Evolutionary conservation across 768 basidiomycete genomes (phyloP).

Genomic region (Astraeus odoratus): DNA sequence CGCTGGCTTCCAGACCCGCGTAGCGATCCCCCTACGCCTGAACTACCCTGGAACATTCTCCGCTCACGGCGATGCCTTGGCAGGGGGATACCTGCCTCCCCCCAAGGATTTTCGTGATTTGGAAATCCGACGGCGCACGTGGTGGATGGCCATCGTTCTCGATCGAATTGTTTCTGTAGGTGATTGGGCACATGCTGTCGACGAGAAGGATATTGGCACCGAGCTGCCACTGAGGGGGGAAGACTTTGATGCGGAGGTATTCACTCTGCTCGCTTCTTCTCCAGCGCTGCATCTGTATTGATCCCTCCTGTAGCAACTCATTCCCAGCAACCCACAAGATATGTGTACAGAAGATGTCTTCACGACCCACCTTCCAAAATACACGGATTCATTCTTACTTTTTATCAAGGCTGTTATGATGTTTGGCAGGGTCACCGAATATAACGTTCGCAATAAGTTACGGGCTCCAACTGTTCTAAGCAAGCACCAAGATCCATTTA

Average conservation of each 20-base stretch:
- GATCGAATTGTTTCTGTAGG: slow-evolving; percentile 77
- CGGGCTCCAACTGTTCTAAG: slow-evolving; percentile 59
- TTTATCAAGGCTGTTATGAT: slow-evolving; percentile 81
- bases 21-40: slow-evolving; percentile 72
- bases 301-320: slow-evolving; percentile 36
- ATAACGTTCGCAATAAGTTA: slow-evolving; percentile 69
- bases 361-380: slow-evolving; percentile 62
- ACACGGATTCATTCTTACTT: slow-evolving; percentile 77
- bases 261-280: slow-evolving; percentile 13
- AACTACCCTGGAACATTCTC: slow-evolving; percentile 85
- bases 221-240: slow-evolving; percentile 70
- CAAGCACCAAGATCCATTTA: slow-evolving; percentile 70
- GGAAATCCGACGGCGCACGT: slow-evolving; percentile 73
- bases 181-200: slow-evolving; percentile 82
- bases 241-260: slow-evolving; percentile 72
- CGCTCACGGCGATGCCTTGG: slow-evolving; percentile 57
- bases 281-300: slow-evolving; percentile 2
- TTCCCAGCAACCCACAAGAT: slow-evolving; percentile 74
- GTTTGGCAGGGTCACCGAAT: slow-evolving; percentile 81
- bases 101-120: slow-evolving; percentile 70
- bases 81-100: slow-evolving; percentile 73
- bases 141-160: slow-evolving; percentile 90
- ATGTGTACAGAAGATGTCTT: slow-evolving; percentile 58
- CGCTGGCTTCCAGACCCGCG: slow-evolving; percentile 77
- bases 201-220: slow-evolving; percentile 79